These are phyloP conservation scores for Candida maesae DNA, from an alignment of 805 yeast genomes.

Conservation along the genomic window DNA sequence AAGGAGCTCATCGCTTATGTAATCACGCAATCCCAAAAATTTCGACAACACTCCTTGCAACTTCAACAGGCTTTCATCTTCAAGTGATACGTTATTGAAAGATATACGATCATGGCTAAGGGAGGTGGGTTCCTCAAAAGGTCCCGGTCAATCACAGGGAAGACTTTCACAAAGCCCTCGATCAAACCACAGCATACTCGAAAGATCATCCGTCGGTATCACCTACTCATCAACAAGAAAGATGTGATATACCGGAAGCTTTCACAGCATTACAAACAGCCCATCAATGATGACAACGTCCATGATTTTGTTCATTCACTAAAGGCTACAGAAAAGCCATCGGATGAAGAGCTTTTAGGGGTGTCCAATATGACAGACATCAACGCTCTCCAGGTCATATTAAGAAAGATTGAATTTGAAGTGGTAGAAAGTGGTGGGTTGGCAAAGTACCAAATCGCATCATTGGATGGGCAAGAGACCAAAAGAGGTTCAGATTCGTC, in stretches of 20 bases:
- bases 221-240: constrained; percentile 59
- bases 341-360: constrained; percentile 17
- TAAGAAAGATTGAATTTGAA: constrained; percentile 61
- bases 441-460: constrained; percentile 77
- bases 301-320: constrained; percentile 6
- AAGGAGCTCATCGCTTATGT: constrained; percentile 5
- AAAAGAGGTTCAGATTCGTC: constrained; percentile 92
- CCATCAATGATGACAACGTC: constrained; percentile 27
- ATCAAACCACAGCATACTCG: constrained; percentile 72
- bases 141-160: constrained; percentile 28
- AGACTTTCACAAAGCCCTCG: constrained; percentile 36
- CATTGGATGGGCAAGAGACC: constrained; percentile 74
- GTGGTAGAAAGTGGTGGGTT: constrained; percentile 70
- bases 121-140: constrained; percentile 16
- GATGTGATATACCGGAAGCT: constrained; percentile 37
- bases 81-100: too few species aligned
- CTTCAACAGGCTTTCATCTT: not conserved
- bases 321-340: constrained; percentile 9
- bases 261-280: constrained; percentile 17
- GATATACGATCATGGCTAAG: not conserved
- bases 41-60: not conserved
- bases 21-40: not conserved
- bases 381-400: constrained; percentile 24
- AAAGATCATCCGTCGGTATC: constrained; percentile 73
- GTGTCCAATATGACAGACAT: constrained; percentile 15